Conservation (phyloP, 257 asterid species). For the Marsdenia floribunda region DNA sequence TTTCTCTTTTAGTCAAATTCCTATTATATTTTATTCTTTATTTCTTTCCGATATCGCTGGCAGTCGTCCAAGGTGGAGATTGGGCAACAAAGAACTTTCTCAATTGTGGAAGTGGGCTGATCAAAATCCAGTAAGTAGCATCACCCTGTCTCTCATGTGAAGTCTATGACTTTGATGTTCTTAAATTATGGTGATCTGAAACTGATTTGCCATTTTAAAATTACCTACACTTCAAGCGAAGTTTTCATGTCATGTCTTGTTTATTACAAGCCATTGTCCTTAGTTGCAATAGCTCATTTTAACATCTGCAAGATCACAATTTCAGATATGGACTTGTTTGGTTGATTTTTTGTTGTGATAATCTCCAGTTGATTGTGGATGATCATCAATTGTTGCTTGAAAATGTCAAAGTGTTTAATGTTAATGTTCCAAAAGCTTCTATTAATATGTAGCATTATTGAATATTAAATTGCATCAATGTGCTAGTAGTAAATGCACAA, state of each 20-base stretch:
- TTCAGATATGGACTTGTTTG: background rate
- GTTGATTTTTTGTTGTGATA: background rate
- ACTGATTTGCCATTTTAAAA: background rate
- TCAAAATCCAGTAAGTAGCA: conserved; percentile 77
- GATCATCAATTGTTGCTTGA: background rate
- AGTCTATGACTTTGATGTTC: background rate
- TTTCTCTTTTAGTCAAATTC: background rate
- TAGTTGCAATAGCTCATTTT: background rate
- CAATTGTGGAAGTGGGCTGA: conserved; percentile 98
- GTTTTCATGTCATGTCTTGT: background rate
- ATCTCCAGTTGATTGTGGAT: background rate
- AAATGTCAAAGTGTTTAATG: background rate
- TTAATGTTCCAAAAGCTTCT: background rate
- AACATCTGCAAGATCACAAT: background rate
- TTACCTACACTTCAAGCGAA: background rate
- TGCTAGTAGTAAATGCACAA: background rate
- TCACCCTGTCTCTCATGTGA: conserved; percentile 7
- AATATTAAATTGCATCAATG: background rate
- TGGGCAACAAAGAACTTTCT: conserved; percentile 92
- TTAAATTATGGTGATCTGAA: background rate
- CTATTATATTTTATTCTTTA: conserved; percentile 8
- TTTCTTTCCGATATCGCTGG: conserved; percentile 17
- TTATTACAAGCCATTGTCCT: background rate
- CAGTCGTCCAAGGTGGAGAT: conserved; percentile 94
- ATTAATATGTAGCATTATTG: background rate